Conservation (phyloP, 75 land plant species). For the Isoetes taiwanensis region DNA sequence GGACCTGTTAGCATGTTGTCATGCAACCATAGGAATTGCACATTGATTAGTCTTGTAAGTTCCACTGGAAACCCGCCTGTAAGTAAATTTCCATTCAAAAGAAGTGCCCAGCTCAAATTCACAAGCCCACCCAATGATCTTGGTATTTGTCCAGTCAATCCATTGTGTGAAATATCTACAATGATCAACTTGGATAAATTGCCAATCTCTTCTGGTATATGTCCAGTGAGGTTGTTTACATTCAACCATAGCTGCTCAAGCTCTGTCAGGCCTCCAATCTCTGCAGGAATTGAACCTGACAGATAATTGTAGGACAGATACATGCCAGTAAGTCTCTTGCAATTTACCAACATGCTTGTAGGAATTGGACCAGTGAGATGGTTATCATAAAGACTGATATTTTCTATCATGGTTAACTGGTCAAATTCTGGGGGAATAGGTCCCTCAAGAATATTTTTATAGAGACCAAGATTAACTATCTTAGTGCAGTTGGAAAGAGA, state of each 20-base stretch:
- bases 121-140: conserved; percentile 21
- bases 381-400: conserved; percentile 9
- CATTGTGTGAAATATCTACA: conserved; percentile 11
- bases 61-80: conserved; percentile 46
- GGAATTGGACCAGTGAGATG: conserved; percentile 40
- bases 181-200: conserved; percentile 4
- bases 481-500: not conserved
- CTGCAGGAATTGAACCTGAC: conserved; percentile 47
- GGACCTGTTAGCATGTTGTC: conserved; percentile 34
- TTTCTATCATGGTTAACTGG: conserved; percentile 32
- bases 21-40: conserved; percentile 31
- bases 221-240: conserved; percentile 15
- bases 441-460: conserved; percentile 21
- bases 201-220: conserved; percentile 2
- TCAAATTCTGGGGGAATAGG: conserved; percentile 37
- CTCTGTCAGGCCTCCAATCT: conserved; percentile 45
- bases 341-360: conserved; percentile 7
- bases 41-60: conserved; percentile 47
- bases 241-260: conserved; percentile 12
- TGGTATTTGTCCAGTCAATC: conserved; percentile 13
- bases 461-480: not conserved
- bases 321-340: not conserved
- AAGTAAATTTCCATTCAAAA: conserved; percentile 39
- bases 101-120: too few relatives aligned
- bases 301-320: conserved; percentile 16